These are phyloP conservation scores for Umbellularia californica DNA, from an alignment of 164 flowering plant genomes.

Conservation along the genomic window DNA sequence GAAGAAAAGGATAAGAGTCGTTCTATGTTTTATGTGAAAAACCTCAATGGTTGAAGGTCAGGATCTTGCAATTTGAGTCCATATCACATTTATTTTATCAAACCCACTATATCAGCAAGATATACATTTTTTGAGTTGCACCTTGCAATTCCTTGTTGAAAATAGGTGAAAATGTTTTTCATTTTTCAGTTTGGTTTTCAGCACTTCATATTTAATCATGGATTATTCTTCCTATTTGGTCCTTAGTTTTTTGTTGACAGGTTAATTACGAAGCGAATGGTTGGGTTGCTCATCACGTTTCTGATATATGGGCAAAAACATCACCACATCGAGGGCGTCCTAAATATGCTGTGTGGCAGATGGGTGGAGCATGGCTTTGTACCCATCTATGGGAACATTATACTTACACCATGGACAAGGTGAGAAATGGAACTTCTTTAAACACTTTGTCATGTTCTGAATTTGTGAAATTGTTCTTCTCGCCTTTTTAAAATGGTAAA, in stretches of 20 bases:
- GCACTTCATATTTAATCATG: not conserved
- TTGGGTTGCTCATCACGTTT: conserved; percentile 91
- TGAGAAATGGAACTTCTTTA: conserved; percentile 22
- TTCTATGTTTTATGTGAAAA: not conserved
- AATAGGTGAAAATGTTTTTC: not conserved
- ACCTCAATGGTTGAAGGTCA: not conserved
- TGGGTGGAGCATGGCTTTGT: conserved; percentile 99
- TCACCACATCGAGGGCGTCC: conserved; percentile 75
- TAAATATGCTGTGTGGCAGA: conserved; percentile 93
- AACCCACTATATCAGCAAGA: not conserved
- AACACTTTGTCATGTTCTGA: not conserved
- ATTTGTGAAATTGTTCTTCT: not conserved
- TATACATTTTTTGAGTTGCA: not conserved
- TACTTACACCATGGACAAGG: conserved; percentile 80
- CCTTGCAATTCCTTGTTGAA: not conserved
- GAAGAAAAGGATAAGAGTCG: not conserved
- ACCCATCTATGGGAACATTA: conserved; percentile 96
- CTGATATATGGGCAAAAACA: conserved; percentile 96
- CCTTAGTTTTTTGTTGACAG: conserved; percentile 25
- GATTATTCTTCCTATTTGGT: not conserved
- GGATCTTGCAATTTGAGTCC: not conserved
- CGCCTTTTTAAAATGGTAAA: too few relatives aligned
- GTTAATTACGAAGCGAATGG: conserved; percentile 85
- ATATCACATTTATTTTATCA: not conserved
- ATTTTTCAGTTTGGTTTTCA: not conserved